phyloP scores from a whole-genome alignment of 1,284 basidiomycete genomes.

The Heterobasidion irregulare region DNA sequence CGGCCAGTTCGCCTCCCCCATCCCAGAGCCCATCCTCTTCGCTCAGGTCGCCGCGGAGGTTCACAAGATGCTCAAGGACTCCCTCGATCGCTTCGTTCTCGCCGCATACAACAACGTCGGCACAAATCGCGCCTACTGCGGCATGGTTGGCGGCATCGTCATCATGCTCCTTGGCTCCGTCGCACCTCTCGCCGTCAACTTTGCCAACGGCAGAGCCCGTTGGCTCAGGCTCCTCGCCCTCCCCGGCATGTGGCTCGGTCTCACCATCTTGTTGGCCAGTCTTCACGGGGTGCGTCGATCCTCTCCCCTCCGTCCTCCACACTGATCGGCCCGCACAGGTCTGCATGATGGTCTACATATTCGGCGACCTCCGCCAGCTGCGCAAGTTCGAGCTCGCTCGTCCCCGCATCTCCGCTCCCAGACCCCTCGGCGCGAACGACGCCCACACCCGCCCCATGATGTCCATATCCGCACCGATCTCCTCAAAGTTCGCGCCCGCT shows the following conservation, averaged over 20 bases:
- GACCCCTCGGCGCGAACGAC: constrained; percentile 17
- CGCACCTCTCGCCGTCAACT: constrained; percentile 44
- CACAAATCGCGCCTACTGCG: constrained; percentile 60
- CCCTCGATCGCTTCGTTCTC: constrained; percentile 57
- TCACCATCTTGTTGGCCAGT: constrained; percentile 53
- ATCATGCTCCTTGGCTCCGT: constrained; percentile 25
- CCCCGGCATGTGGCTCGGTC: constrained; percentile 63
- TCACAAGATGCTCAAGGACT: constrained; percentile 52
- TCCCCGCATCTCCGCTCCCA: constrained; percentile 48
- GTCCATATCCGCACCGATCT: constrained; percentile 14
- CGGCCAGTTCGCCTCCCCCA: constrained; percentile 28
- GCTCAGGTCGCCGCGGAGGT: constrained; percentile 46
- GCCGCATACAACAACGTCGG: constrained; percentile 71
- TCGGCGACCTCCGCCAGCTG: constrained; percentile 74
- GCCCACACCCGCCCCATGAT: constrained; percentile 13
- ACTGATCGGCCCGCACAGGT: constrained; percentile 16
- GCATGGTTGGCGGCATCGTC: constrained; percentile 50
- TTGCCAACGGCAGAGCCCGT: constrained; percentile 32
- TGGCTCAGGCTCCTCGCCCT: constrained; percentile 54
- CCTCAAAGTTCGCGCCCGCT: neutral
- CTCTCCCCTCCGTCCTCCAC: neutral
- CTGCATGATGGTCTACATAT: constrained; percentile 65
- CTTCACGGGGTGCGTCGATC: constrained; percentile 44
- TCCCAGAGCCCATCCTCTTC: constrained; percentile 61
- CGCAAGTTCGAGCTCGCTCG: constrained; percentile 67